Percentiles rank a stretch among this genome's conserved stretches.
phyloP scores from a whole-genome alignment of 2,329 filamentous ascomycete genomes.

The Fusarium miscanthi region DNA sequence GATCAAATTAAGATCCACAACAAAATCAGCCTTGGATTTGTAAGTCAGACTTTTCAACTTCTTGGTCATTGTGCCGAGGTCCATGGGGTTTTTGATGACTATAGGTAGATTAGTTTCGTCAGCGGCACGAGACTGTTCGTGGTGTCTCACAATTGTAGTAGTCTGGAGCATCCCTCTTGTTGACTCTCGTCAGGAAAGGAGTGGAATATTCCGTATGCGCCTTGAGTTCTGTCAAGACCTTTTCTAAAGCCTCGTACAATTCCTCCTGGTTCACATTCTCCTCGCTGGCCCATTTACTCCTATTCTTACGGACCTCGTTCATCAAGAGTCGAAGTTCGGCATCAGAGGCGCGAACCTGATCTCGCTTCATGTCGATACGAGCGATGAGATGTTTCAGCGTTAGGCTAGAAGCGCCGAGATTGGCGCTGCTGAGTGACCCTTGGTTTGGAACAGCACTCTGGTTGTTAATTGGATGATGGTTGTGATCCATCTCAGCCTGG shows the following conservation, averaged over 20 bases:
- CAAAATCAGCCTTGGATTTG: constrained; percentile 94
- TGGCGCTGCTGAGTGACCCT: constrained; percentile 90
- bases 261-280: constrained; percentile 98
- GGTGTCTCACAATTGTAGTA: constrained; percentile 83
- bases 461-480: constrained; percentile 62
- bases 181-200: constrained; percentile 93
- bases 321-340: constrained; percentile 91
- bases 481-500: constrained; percentile 90
- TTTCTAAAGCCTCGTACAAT: constrained; percentile 95
- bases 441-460: constrained; percentile 72
- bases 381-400: constrained; percentile 98
- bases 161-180: constrained; percentile 96
- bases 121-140: background rate
- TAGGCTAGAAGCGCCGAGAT: constrained; percentile 93
- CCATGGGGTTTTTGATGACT: constrained; percentile 98
- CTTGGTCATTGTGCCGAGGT: constrained; percentile 97
- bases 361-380: constrained; percentile 91
- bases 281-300: constrained; percentile 98
- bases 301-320: constrained; percentile 96
- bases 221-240: constrained; percentile 96
- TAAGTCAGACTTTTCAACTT: constrained; percentile 86
- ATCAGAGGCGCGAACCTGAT: constrained; percentile 90
- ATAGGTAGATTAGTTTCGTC: constrained; percentile 42
- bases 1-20: constrained; percentile 91
- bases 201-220: constrained; percentile 97